Evolutionary conservation across 495 filamentous ascomycete genomes (phyloP), one percentile per base, ranked within the genome.

Genomic region (Tuber melanosporum): DNA sequence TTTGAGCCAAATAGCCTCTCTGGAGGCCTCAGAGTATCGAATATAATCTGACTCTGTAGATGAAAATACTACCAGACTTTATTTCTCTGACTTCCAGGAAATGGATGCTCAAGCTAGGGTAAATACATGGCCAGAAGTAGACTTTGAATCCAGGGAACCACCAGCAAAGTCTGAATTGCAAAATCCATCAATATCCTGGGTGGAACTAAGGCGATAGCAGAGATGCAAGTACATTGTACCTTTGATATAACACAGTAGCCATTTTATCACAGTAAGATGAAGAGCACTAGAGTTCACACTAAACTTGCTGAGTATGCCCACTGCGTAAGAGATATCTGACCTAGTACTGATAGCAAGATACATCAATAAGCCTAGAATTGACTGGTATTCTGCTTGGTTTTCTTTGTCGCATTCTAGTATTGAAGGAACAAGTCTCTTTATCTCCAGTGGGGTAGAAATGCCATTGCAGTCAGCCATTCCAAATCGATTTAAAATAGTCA

Each of bases 61-160:
- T 71, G 70, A 71, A 15, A 43, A 15, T 3, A 26, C 70, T 1
- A 71, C 70, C 6, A 43, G 32, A 19, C 36, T 39, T 9, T 71
- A 26, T 39, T 71, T 71, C 70, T 71, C 39, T n/a, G 70, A 19
- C 70, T 71, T 71, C 70, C 70, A 71, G 70, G 70, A 39, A 32
- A 71, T 43, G 1, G 26, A 39, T 39, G 70, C 70, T 39, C 70
- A 4, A 19, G 32, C 36, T 26, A 71, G 39, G 36, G 70, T 71
- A 71, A 71, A 71, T 0, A 71, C 42, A 43, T 39, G 39, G 36
- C n/a, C 10, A 7, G 70, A 71, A n/a, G 47, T 52, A 1, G 20
- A 52, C 20, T 52, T 52, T 0, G 47, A 52, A n/a, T 52, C 47
- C 5, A 22, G 47, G 8, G 20, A n/a, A 9, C n/a, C 47, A 3